Evolutionary conservation across 441 rosid species (phyloP), one percentile per base, ranked within the genome.

Genomic region (Monsonia emarginata): DNA sequence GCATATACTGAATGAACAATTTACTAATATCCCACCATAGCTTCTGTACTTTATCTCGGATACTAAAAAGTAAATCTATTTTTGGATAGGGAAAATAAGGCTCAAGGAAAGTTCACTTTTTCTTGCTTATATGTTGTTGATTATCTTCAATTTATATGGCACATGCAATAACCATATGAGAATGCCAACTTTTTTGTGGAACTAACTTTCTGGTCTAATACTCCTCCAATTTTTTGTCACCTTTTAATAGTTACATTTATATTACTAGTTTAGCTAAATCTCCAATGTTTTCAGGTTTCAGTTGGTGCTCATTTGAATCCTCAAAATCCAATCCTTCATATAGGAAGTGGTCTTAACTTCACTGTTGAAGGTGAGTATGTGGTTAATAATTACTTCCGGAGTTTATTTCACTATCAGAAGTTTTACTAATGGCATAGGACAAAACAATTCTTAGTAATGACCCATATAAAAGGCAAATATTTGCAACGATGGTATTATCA

Each of bases 221-320:
- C n/a, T 59, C 25, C 11, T 31, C 2, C 26, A 21, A 2, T 59
- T 61, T 52, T 50, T 38, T n/a, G 18, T 40, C 10, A 13, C 57
- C 25, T 8, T 50, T 46, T 65, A 50, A n/a, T 60, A 64, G 24
- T 66, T 38, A 13, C 50, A 48, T 19, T 72, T 67, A 34, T 65
- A 30, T 30, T 58, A 52, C 40, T 26, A 30, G 3, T 58, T 54
- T 36, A 46, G 52, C 66, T 63, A 54, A 67, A 67, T 58, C 56
- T 31, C 57, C 75, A 56, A 65, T 71, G 63, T 81, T 68, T 69
- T 56, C 85, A 90, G 98, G 79, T 93, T 76, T 88, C 93, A 66
- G 97, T 90, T 72, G 98, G 98, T 68, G 89, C 95, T 8, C 83
- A 83, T 66, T 58, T 93, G 65, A 75, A 72, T 81, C 98, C 96